Evolutionary conservation across 805 yeast species (phyloP).

Genomic region (Kluyveromyces nonfermentans): DNA sequence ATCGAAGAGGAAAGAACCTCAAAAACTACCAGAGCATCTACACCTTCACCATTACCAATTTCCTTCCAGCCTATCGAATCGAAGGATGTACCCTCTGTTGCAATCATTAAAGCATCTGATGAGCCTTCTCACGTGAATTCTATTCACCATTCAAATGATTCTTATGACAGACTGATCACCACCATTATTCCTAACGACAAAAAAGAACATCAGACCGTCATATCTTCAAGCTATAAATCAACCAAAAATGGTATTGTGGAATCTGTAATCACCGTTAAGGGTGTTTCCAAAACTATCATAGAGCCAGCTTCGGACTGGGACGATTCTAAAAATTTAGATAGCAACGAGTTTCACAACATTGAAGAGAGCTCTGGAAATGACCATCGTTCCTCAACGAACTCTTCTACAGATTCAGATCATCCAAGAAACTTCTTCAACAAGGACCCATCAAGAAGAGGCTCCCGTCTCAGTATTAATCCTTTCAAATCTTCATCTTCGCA

Average conservation of each 20-base stretch:
- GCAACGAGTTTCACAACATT: constrained; percentile 7
- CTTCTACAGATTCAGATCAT: not conserved
- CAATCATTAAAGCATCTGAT: too few relatives aligned
- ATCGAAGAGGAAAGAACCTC: too few relatives aligned
- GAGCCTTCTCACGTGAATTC: not conserved
- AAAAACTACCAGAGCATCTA: not conserved
- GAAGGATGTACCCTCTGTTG: too few relatives aligned
- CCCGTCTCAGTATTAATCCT: not conserved
- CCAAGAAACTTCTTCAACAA: not conserved
- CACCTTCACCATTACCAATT: not conserved
- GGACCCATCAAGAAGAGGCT: not conserved
- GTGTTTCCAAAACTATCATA: constrained; percentile 78
- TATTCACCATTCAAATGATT: not conserved
- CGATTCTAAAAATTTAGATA: constrained; percentile 8
- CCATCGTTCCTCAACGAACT: not conserved
- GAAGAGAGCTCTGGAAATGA: not conserved
- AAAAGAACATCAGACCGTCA: constrained; percentile 5
- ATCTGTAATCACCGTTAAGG: constrained; percentile 72
- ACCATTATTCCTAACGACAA: not conserved
- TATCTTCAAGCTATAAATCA: constrained; percentile 20
- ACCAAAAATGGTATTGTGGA: constrained; percentile 51
- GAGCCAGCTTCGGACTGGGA: constrained; percentile 50
- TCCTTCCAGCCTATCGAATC: too few relatives aligned
- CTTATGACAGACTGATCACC: constrained; percentile 1
- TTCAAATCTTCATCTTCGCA: constrained; percentile 1